These are phyloP conservation scores for Moesziomyces parantarcticus DNA, from an alignment of 1,284 basidiomycete species.

Conservation along the genomic window DNA sequence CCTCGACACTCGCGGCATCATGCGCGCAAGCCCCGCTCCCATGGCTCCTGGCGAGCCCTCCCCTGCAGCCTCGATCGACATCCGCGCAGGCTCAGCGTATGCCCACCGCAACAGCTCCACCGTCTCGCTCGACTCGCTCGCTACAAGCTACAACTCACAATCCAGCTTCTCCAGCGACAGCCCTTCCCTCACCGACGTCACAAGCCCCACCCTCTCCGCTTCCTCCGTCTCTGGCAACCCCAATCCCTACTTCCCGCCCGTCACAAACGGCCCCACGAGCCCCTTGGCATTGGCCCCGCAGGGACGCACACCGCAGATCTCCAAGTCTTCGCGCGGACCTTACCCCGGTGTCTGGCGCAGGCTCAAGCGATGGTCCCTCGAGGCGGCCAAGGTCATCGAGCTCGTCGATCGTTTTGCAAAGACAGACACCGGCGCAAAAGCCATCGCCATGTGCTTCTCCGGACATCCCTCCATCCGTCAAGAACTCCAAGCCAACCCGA, in stretches of 20 bases:
- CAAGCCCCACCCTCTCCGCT: slow-evolving; percentile 31
- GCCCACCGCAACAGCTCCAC: slow-evolving; percentile 56
- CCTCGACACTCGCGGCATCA: slow-evolving; percentile 30
- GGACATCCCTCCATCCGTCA: slow-evolving; percentile 38
- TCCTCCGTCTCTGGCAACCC: slow-evolving; percentile 37
- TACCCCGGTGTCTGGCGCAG: slow-evolving; percentile 67
- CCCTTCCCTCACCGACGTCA: slow-evolving; percentile 22
- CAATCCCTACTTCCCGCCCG: slow-evolving; percentile 42
- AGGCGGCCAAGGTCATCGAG: slow-evolving; percentile 63
- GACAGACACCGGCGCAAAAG: slow-evolving; percentile 54
- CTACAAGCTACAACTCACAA: slow-evolving; percentile 63
- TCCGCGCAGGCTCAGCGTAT: slow-evolving; percentile 17
- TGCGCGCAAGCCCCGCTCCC: slow-evolving; percentile 53
- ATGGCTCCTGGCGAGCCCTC: slow-evolving; percentile 30
- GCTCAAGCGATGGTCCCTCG: slow-evolving; percentile 64
- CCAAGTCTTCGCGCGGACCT: slow-evolving; percentile 37
- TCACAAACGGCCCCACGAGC: slow-evolving; percentile 32
- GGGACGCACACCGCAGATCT: slow-evolving; percentile 9
- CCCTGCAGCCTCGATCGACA: slow-evolving; percentile 25
- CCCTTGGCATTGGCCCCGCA: slow-evolving; percentile 47
- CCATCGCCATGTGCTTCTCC: slow-evolving; percentile 46
- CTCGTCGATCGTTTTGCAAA: slow-evolving; percentile 55
- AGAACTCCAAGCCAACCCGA: slow-evolving; percentile 24
- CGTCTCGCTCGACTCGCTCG: slow-evolving; percentile 65
- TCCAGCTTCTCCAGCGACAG: slow-evolving; percentile 49